Percentiles rank a stretch among this genome's conserved stretches.
Evolutionary conservation across 2,329 filamentous ascomycete species (phyloP).

Genomic region (Claviceps pazoutovae): DNA sequence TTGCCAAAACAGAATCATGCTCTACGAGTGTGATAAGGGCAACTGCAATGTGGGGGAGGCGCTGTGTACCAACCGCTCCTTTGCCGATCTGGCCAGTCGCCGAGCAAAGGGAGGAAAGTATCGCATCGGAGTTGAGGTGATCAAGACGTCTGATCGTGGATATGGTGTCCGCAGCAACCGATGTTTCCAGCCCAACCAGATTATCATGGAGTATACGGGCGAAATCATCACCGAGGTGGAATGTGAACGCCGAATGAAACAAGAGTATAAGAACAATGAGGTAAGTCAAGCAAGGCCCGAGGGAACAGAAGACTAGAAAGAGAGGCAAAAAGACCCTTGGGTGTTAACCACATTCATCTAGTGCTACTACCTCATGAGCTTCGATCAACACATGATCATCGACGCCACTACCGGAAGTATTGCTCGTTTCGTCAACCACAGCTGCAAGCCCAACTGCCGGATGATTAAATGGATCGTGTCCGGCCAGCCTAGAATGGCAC

Average conservation of each 20-base stretch:
- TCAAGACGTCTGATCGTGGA: conserved; percentile 78
- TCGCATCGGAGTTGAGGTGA: conserved; percentile 85
- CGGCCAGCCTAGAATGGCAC: conserved; percentile 86
- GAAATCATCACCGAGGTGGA: conserved; percentile 95
- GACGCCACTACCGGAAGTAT: conserved; percentile 93
- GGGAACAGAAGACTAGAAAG: neutral
- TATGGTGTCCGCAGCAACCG: conserved; percentile 87
- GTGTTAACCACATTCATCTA: conserved; percentile 20
- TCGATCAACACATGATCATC: conserved; percentile 97
- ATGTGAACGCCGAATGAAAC: conserved; percentile 85
- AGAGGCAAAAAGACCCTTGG: neutral
- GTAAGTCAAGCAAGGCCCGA: conserved; percentile 32
- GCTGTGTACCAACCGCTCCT: conserved; percentile 73
- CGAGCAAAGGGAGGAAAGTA: conserved; percentile 70
- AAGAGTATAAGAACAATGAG: conserved; percentile 85
- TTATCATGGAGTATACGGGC: conserved; percentile 96
- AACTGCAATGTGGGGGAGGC: conserved; percentile 74
- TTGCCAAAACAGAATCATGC: conserved; percentile 92
- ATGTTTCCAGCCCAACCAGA: conserved; percentile 75
- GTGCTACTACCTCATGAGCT: conserved; percentile 98
- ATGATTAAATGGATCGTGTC: conserved; percentile 98
- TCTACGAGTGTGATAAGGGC: conserved; percentile 84
- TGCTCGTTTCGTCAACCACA: conserved; percentile 96
- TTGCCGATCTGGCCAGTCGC: conserved; percentile 63
- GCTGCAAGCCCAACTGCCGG: conserved; percentile 86